A percentile compares a stretch with the other conserved stretches of the same genome.
Conservation (phyloP, 305 asterid species). For the Fraxinus paxiana region DNA sequence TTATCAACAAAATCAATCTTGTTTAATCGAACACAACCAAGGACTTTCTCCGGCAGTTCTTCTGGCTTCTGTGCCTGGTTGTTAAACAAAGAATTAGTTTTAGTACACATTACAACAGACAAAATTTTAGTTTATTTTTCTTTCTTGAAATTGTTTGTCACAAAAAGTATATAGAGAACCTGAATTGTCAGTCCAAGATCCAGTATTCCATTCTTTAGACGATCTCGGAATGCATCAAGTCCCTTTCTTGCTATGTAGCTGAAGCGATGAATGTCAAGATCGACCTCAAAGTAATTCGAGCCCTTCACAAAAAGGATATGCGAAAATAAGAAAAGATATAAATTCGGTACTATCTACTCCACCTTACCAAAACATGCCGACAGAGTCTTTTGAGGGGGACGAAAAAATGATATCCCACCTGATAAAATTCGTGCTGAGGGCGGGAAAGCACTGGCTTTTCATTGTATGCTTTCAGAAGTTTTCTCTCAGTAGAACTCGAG, state of each 20-base stretch:
- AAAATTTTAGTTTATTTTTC: not conserved
- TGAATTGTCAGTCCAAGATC: constrained; percentile 89
- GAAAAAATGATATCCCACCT: constrained; percentile 34
- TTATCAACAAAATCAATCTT: constrained; percentile 80
- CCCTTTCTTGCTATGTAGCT: constrained; percentile 96
- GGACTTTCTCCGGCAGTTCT: constrained; percentile 81
- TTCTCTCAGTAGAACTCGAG: constrained; percentile 79
- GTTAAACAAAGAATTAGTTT: not conserved
- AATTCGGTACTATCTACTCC: not conserved
- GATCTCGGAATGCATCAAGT: constrained; percentile 89
- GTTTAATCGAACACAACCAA: constrained; percentile 76
- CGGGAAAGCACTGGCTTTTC: constrained; percentile 96
- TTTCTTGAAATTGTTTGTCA: too few species aligned
- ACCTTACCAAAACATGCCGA: not conserved
- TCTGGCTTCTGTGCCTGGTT: constrained; percentile 90
- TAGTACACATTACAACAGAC: not conserved
- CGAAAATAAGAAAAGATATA: constrained; percentile 4
- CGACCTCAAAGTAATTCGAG: constrained; percentile 79
- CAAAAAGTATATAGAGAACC: constrained; percentile 26
- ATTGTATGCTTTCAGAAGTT: constrained; percentile 78
- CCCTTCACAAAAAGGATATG: constrained; percentile 45
- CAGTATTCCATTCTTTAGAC: constrained; percentile 61
- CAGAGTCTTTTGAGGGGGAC: not conserved
- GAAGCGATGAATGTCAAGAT: constrained; percentile 96
- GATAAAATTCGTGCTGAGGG: constrained; percentile 86